Percentiles rank a stretch among this genome's conserved stretches.
These are phyloP conservation scores for Artomyces pyxidatus DNA, from an alignment of 768 basidiomycete species.

Conservation along the genomic window DNA sequence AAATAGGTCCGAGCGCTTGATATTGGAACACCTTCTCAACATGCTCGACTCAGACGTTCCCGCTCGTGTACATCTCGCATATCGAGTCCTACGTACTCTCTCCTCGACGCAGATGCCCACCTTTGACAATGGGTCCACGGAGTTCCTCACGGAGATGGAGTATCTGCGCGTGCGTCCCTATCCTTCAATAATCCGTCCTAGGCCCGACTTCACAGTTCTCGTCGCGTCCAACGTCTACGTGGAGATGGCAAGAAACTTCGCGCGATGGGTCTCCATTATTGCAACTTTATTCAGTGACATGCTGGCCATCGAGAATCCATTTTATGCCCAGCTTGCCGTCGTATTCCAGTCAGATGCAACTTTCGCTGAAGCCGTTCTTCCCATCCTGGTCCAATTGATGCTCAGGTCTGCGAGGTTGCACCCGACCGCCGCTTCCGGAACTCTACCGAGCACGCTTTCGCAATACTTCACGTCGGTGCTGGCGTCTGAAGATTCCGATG, in stretches of 20 bases:
- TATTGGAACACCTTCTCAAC: slow-evolving; percentile 12
- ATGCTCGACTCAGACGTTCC: slow-evolving; percentile 14
- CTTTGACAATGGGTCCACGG: slow-evolving; percentile 5
- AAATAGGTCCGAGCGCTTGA: slow-evolving; percentile 7
- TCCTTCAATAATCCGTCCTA: slow-evolving; percentile 16
- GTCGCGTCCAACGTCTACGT: slow-evolving; percentile 27
- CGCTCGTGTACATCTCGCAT: slow-evolving; percentile 12
- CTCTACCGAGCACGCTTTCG: slow-evolving; percentile 30
- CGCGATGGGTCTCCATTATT: slow-evolving; percentile 54
- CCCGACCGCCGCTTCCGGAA: slow-evolving; percentile 15
- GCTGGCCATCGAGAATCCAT: slow-evolving; percentile 43
- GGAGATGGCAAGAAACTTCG: slow-evolving; percentile 41
- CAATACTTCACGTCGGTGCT: slow-evolving; percentile 54
- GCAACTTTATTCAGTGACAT: slow-evolving; percentile 50
- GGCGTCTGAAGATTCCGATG: slow-evolving; percentile 26
- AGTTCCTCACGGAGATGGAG: slow-evolving; percentile 17
- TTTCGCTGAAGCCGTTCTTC: slow-evolving; percentile 64
- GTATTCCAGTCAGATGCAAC: slow-evolving; percentile 45
- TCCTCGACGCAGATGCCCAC: slow-evolving; percentile 9
- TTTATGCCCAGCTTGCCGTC: slow-evolving; percentile 61
- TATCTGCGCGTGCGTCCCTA: slow-evolving; percentile 20
- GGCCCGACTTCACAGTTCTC: slow-evolving; percentile 31
- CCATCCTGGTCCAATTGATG: slow-evolving; percentile 65
- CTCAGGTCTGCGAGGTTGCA: slow-evolving; percentile 30
- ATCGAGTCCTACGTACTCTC: slow-evolving; percentile 11